A percentile compares a stretch with the other conserved stretches of the same genome.
Conservation (phyloP, 768 basidiomycete genomes). For the Suillus clintonianus region DNA sequence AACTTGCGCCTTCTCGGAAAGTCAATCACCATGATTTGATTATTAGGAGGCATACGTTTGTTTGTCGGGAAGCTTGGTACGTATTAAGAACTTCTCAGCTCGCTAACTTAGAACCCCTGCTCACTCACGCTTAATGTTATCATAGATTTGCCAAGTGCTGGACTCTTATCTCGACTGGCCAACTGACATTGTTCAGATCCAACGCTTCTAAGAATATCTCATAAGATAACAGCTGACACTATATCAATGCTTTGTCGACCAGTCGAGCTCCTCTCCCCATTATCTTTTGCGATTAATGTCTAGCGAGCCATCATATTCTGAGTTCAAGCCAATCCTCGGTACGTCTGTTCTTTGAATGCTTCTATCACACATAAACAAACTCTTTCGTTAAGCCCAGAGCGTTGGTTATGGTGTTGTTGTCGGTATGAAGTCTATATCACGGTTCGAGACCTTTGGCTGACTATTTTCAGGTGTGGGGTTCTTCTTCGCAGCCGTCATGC, state of each 20-base stretch:
- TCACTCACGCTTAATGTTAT: not conserved
- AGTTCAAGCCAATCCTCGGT: constrained; percentile 45
- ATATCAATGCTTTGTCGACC: not conserved
- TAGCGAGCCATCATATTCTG: constrained; percentile 23
- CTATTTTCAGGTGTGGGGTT: constrained; percentile 44
- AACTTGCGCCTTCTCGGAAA: not conserved
- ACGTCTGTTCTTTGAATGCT: constrained; percentile 5
- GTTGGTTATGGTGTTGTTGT: constrained; percentile 53
- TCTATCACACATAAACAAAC: not conserved
- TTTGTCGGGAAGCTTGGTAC: not conserved
- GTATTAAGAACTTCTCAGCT: not conserved
- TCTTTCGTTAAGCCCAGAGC: constrained; percentile 37
- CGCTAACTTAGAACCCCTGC: not conserved
- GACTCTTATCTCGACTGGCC: not conserved
- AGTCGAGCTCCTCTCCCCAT: not conserved
- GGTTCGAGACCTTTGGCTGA: not conserved
- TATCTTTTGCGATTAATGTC: constrained; percentile 13
- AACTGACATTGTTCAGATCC: not conserved
- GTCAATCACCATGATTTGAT: not conserved
- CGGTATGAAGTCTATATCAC: constrained; percentile 29
- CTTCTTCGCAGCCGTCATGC: constrained; percentile 51
- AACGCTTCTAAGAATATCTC: not conserved
- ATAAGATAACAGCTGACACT: not conserved
- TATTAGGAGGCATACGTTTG: not conserved
- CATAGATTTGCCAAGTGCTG: not conserved